Percentiles rank a stretch among this genome's conserved stretches.
These are phyloP conservation scores for Puccinia polysora DNA, from an alignment of 1,284 basidiomycete species.

Conservation along the genomic window DNA sequence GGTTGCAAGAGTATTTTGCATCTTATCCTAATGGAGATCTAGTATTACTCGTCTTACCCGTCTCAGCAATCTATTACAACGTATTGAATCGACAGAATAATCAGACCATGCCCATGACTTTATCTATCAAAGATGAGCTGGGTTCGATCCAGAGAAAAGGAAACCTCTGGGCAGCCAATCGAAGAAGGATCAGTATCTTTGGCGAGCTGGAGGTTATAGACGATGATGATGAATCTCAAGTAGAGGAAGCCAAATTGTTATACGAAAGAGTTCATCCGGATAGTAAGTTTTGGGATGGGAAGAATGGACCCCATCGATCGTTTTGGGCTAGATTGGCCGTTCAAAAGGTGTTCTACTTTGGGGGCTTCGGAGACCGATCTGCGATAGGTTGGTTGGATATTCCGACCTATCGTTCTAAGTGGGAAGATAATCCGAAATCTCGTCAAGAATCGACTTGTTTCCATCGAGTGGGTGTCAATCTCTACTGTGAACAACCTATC, in stretches of 20 bases:
- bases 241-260: conserved; percentile 11
- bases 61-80: conserved; percentile 37
- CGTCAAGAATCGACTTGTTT: conserved; percentile 12
- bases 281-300: conserved; percentile 12
- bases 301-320: conserved; percentile 11
- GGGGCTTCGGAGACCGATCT: conserved; percentile 39
- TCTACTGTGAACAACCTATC: conserved; percentile 39
- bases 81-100: not conserved
- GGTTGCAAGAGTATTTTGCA: conserved; percentile 42
- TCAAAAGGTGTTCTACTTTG: conserved; percentile 33
- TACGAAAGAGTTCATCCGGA: conserved; percentile 37
- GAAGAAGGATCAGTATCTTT: conserved; percentile 21
- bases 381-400: conserved; percentile 39
- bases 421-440: not conserved
- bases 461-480: conserved; percentile 17
- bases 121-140: conserved; percentile 36
- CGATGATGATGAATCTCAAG: not conserved
- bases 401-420: not conserved
- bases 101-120: not conserved
- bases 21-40: conserved; percentile 39
- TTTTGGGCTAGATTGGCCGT: conserved; percentile 27
- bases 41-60: conserved; percentile 21
- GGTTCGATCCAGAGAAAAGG: conserved; percentile 10
- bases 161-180: conserved; percentile 24
- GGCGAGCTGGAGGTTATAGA: conserved; percentile 5